phyloP scores from a whole-genome alignment of 805 yeast species.

The Myxozyma udenii region DNA sequence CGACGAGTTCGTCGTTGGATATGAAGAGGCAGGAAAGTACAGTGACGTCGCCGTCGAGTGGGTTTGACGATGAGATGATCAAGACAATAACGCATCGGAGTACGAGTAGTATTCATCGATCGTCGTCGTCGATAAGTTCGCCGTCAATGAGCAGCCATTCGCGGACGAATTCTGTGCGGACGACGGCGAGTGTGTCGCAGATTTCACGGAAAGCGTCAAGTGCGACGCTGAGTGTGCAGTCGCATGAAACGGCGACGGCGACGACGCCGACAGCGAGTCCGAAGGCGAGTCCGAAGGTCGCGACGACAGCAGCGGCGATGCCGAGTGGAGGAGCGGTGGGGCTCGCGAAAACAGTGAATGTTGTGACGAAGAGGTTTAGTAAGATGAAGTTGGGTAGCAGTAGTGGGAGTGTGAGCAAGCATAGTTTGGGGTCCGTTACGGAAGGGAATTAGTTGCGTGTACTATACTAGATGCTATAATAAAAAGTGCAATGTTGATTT shows the following conservation, averaged over 20 bases:
- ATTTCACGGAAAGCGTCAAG: too few species aligned
- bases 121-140: background rate
- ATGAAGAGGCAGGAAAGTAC: background rate
- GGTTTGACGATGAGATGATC: too few species aligned
- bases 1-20: background rate
- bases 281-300: too few species aligned
- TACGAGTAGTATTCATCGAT: background rate
- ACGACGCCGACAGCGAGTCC: too few species aligned
- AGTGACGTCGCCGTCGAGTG: background rate
- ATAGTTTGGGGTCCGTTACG: background rate
- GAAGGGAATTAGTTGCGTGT: background rate
- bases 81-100: background rate
- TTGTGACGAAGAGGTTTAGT: slow-evolving; percentile 6
- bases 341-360: background rate
- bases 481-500: too few species aligned
- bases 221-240: too few species aligned
- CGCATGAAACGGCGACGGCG: too few species aligned
- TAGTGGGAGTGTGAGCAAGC: background rate
- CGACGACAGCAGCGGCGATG: too few species aligned
- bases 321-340: too few species aligned
- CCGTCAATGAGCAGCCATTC: background rate
- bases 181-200: too few species aligned
- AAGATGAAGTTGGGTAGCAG: background rate
- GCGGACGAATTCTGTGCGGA: too few species aligned
- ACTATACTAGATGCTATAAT: too few species aligned